Evolutionary conservation across 208 protist genomes (phyloP).

Genomic region (Balamuthia mandrillaris): DNA sequence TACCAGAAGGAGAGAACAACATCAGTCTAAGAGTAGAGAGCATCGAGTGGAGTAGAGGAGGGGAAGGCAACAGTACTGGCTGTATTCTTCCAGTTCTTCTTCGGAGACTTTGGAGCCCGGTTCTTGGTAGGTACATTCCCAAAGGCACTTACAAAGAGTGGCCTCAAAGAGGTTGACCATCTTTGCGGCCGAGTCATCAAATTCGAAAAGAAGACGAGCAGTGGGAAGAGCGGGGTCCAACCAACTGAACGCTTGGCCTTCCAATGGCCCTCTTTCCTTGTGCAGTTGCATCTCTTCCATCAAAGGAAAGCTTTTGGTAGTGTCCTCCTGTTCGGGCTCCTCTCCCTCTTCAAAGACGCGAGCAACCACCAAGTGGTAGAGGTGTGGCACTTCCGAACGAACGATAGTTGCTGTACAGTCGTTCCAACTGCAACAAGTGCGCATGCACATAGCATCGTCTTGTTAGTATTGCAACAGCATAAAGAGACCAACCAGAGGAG

Average conservation of each 20-base stretch:
- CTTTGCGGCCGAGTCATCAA: constrained; percentile 13
- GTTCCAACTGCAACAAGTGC: background rate
- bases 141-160: background rate
- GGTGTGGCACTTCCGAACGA: background rate
- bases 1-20: background rate
- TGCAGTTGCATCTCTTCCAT: background rate
- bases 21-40: background rate
- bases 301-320: background rate
- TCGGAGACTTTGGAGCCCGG: background rate
- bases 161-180: background rate
- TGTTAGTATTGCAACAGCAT: too few species aligned
- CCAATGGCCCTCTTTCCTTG: background rate
- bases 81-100: background rate
- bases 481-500: too few species aligned
- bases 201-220: background rate
- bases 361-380: background rate
- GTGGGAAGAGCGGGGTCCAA: background rate
- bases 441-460: too few species aligned
- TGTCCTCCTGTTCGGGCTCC: background rate
- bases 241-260: background rate
- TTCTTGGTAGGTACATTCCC: background rate
- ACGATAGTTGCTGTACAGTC: background rate
- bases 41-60: background rate
- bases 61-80: background rate
- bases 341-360: background rate